Evolutionary conservation across 805 yeast species (phyloP).

Genomic region (Starmerella roubikii): DNA sequence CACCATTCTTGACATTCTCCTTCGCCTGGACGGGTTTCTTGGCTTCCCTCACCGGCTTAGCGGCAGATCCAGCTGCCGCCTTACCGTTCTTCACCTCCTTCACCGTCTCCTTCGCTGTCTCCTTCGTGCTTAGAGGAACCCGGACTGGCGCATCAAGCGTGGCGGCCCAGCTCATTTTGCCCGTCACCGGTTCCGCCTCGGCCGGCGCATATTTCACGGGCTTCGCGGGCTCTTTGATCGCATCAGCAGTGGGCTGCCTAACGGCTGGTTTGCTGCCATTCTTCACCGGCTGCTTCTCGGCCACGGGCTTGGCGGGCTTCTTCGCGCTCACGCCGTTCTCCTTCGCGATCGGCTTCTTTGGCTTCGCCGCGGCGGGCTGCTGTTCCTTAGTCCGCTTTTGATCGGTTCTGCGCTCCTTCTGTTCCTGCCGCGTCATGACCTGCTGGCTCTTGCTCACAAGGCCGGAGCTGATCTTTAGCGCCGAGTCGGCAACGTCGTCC

Average conservation of each 20-base stretch:
- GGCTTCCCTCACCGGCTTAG: not conserved
- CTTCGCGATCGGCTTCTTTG: not conserved
- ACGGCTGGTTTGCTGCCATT: too few species aligned
- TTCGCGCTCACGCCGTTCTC: not conserved
- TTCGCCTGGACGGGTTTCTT: not conserved
- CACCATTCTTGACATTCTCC: not conserved
- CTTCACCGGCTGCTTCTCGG: too few species aligned
- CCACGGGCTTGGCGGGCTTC: not conserved
- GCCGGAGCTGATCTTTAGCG: conserved; percentile 80
- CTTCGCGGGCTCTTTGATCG: too few species aligned
- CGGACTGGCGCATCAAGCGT: not conserved
- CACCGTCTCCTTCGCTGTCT: not conserved
- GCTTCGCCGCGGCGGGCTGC: not conserved
- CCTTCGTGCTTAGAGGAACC: not conserved
- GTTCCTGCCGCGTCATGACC: conserved; percentile 33
- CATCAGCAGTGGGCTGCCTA: too few species aligned
- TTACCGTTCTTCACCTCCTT: not conserved
- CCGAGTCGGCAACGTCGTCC: conserved; percentile 62
- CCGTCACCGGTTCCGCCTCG: not conserved
- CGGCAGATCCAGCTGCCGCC: conserved; percentile 1
- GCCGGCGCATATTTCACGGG: too few species aligned
- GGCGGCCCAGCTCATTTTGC: conserved; percentile 18
- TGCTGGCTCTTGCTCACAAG: conserved; percentile 90
- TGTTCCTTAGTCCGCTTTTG: not conserved
- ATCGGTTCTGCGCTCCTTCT: conserved; percentile 39